Conservation (phyloP, 164 flowering plant genomes). For the Vitis rotundifolia region DNA sequence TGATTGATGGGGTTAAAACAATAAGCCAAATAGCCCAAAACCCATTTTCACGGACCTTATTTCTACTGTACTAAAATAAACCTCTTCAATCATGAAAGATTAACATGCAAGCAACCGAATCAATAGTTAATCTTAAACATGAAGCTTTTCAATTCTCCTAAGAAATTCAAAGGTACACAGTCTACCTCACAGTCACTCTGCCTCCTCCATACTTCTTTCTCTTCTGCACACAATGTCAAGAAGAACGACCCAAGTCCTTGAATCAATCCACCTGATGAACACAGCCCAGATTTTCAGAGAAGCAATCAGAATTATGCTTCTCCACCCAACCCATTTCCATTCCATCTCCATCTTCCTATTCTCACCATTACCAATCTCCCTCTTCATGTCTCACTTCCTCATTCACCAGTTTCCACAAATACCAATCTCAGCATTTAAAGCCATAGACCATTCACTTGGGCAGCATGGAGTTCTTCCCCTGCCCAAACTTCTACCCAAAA, state of each 20-base stretch:
- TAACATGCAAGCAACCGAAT: slow-evolving; percentile 30
- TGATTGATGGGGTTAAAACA: background rate
- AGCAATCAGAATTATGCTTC: slow-evolving; percentile 36
- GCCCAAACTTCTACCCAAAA: slow-evolving; percentile 27
- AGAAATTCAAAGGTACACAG: background rate
- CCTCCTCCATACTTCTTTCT: background rate
- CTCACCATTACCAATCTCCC: slow-evolving; percentile 39
- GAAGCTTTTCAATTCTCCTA: background rate
- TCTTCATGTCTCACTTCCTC: slow-evolving; percentile 37
- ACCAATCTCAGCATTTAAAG: slow-evolving; percentile 18
- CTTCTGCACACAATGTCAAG: slow-evolving; percentile 22
- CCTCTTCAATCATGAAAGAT: slow-evolving; percentile 27
- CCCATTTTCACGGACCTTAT: background rate
- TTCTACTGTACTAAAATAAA: background rate
- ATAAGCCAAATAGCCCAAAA: background rate
- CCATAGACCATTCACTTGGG: slow-evolving; percentile 17
- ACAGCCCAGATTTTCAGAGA: slow-evolving; percentile 33
- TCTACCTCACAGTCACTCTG: slow-evolving; percentile 2
- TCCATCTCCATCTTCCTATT: slow-evolving; percentile 38
- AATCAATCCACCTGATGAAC: slow-evolving; percentile 27
- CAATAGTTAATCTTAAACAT: slow-evolving; percentile 5
- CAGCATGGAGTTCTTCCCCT: slow-evolving; percentile 16
- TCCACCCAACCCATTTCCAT: slow-evolving; percentile 37
- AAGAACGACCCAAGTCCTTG: slow-evolving; percentile 25
- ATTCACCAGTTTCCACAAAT: slow-evolving; percentile 25